phyloP scores from a whole-genome alignment of 2,329 filamentous ascomycete species.

The Penicillium decumbens region DNA sequence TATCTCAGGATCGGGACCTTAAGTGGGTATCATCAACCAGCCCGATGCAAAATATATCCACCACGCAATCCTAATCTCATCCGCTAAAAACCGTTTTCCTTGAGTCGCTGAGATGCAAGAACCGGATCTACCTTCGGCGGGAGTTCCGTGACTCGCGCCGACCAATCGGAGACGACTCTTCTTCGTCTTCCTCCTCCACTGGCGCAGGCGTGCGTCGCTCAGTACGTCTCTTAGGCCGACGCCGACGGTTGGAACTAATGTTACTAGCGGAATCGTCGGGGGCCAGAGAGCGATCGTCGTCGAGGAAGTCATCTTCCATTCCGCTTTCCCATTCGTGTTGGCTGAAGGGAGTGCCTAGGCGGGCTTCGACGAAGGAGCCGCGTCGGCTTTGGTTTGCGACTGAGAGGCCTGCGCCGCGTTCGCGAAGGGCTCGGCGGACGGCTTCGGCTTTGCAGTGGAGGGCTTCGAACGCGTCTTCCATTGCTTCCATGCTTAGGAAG shows the following conservation, averaged over 20 bases:
- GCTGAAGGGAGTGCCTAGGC: constrained; percentile 40
- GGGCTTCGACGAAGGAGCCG: constrained; percentile 40
- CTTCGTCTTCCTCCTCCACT: constrained; percentile 48
- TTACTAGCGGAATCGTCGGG: constrained; percentile 50
- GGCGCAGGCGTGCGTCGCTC: constrained; percentile 48
- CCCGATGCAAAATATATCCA: constrained; percentile 16
- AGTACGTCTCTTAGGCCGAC: constrained; percentile 45
- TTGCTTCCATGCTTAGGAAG: constrained; percentile 85
- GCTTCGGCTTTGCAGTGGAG: constrained; percentile 80
- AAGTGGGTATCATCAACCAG: constrained; percentile 19
- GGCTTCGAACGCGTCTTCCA: constrained; percentile 90
- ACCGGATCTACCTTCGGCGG: constrained; percentile 17
- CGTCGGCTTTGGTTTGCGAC: constrained; percentile 45
- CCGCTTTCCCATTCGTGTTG: constrained; percentile 38
- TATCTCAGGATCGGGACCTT: not conserved
- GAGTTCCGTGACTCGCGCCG: constrained; percentile 27
- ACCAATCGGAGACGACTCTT: constrained; percentile 26
- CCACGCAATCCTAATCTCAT: constrained; percentile 5
- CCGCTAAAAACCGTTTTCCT: not conserved
- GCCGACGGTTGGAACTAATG: constrained; percentile 44
- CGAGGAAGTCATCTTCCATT: constrained; percentile 44
- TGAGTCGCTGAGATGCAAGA: not conserved
- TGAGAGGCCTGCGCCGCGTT: constrained; percentile 72
- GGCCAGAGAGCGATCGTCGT: constrained; percentile 43
- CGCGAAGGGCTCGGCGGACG: constrained; percentile 72